Evolutionary conservation across 768 basidiomycete species (phyloP), one percentile per base, ranked within the genome.

Genomic region (Leccinum barrowsii): DNA sequence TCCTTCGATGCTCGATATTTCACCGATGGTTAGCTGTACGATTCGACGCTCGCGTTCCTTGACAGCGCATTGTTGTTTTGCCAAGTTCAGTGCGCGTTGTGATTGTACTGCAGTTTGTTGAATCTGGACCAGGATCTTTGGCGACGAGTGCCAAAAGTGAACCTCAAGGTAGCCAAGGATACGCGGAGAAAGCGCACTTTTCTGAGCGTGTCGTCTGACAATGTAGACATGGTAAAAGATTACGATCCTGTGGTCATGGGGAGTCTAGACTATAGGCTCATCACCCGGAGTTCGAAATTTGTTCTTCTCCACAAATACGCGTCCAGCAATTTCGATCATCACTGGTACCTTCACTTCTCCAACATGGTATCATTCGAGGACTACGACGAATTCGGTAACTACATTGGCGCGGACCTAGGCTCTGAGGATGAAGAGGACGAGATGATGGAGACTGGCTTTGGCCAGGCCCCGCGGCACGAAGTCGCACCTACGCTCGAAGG

Each of bases 341-440:
- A 44, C 62, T 54, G 15, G 47, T 26, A 58, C 48, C 34, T 35
- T 42, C 50, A 54, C 8, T 54, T 51, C 30, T 54, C 37, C 37
- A 62, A 54, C 50, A 85, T 85, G 83, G 82, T 79, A 42, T 85
- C 83, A 28, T 76, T 82, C 59, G 81, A 92, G 64, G 90, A 92
- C 71, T 92, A 92, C 67, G 90, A 92, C 67, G 91, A 98, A 77
- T 96, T 96, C 70, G 95, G 94, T 64, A 98, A 97, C 81, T 97
- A 98, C 75, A 95, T 98, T 71, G 95, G 94, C 60, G 93, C 86
- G 24, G 95, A 96, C 78, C 78, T 96, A 50, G 93, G 91, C 66
- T 96, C 94, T 34, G 94, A 96, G 47, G 71, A 71, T 66, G 87
- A 83, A 52, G 70, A 70, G 63, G 87, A 83, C 57, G 84, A 83